Percentiles rank a stretch among this genome's conserved stretches.
phyloP scores from a whole-genome alignment of 805 yeast species.

The Yamadazyma insecticola region DNA sequence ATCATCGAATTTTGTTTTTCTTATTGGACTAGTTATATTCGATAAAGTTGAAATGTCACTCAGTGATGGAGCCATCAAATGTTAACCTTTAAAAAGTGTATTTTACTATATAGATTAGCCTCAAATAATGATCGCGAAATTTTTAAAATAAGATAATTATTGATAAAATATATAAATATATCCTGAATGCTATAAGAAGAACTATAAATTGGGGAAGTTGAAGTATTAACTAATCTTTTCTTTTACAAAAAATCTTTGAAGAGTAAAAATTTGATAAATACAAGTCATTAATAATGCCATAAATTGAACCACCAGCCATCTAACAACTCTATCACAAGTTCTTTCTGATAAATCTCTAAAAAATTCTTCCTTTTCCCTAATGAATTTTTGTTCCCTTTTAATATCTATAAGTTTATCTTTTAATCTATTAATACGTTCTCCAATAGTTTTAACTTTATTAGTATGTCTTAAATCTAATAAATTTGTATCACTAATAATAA shows the following conservation, averaged over 20 bases:
- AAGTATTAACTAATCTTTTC: constrained; percentile 5
- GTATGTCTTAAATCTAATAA: constrained; percentile 33
- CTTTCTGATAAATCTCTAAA: constrained; percentile 23
- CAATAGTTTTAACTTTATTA: constrained; percentile 46
- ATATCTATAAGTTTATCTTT: constrained; percentile 55
- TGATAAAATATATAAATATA: too few species aligned
- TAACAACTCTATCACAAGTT: constrained; percentile 17
- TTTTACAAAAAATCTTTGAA: constrained; percentile 15
- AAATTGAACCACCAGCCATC: constrained; percentile 19
- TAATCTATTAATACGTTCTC: constrained; percentile 52
- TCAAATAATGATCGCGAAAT: background rate
- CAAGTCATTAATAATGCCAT: constrained; percentile 14
- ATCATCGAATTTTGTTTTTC: too few species aligned
- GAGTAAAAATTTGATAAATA: constrained; percentile 16
- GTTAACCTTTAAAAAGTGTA: too few species aligned
- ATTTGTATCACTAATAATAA: constrained; percentile 18
- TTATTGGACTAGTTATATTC: too few species aligned
- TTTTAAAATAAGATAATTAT: too few species aligned
- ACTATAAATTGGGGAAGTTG: background rate
- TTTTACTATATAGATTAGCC: too few species aligned
- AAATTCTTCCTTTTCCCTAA: constrained; percentile 19
- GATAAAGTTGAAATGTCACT: too few species aligned
- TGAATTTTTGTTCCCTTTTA: constrained; percentile 56
- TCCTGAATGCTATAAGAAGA: too few species aligned
- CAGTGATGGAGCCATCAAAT: too few species aligned